These are phyloP conservation scores for Coemansia sp. DNA, from an alignment of 192 early-diverging fungal genomes.

Conservation along the genomic window DNA sequence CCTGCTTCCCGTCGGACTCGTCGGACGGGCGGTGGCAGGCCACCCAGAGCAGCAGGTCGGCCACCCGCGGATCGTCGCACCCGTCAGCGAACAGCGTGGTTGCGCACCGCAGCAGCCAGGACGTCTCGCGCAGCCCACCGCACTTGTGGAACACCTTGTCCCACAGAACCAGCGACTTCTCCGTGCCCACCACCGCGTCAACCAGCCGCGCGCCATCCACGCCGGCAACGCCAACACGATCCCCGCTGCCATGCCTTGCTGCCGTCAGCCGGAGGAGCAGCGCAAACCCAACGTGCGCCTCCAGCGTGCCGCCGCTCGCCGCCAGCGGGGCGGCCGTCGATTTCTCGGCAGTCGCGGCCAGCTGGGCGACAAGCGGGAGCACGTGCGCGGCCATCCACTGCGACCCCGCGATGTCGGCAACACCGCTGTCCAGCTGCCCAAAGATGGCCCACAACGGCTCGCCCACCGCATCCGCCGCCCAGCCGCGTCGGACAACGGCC, in stretches of 20 bases:
- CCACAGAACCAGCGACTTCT: slow-evolving; percentile 77
- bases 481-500: slow-evolving; percentile 61
- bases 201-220: slow-evolving; percentile 21
- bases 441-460: slow-evolving; percentile 51
- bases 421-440: background rate
- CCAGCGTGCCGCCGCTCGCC: slow-evolving; percentile 60
- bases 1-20: slow-evolving; percentile 23
- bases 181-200: slow-evolving; percentile 44
- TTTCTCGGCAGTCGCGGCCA: slow-evolving; percentile 59
- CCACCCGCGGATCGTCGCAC: slow-evolving; percentile 31
- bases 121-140: slow-evolving; percentile 60
- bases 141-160: slow-evolving; percentile 82
- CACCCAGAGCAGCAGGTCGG: slow-evolving; percentile 26
- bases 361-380: slow-evolving; percentile 47
- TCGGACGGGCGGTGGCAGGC: slow-evolving; percentile 43
- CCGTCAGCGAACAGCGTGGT: slow-evolving; percentile 39
- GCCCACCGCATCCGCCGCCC: slow-evolving; percentile 63
- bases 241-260: background rate
- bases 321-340: slow-evolving; percentile 61
- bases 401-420: background rate
- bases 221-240: slow-evolving; percentile 10
- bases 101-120: slow-evolving; percentile 68
- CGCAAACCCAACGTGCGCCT: slow-evolving; percentile 64
- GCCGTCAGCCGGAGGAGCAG: slow-evolving; percentile 42
- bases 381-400: slow-evolving; percentile 29